These are phyloP conservation scores for Cutaneotrichosporon cyanovorans DNA, from an alignment of 1,284 basidiomycete species.

Conservation along the genomic window DNA sequence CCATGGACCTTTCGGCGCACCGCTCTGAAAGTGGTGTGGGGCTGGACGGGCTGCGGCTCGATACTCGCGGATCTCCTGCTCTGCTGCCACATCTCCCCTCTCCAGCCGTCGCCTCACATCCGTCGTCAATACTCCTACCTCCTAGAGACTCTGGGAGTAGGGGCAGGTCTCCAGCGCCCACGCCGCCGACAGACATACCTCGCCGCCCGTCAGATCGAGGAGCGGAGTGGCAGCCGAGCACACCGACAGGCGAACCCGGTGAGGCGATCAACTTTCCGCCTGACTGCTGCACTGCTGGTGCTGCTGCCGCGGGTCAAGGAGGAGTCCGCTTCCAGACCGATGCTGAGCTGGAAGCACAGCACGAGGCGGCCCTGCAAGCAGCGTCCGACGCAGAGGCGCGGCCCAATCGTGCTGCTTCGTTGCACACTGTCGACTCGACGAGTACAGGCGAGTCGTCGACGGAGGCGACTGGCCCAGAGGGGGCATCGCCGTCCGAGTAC, in stretches of 20 bases:
- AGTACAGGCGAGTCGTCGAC: not conserved
- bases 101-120: slow-evolving; percentile 2
- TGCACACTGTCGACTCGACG: not conserved
- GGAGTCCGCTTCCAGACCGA: not conserved
- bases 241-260: slow-evolving; percentile 1
- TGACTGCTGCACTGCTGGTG: not conserved
- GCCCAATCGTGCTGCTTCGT: slow-evolving; percentile 2
- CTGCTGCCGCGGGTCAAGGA: too few relatives aligned
- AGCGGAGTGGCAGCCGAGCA: slow-evolving; percentile 2
- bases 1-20: not conserved
- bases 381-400: not conserved
- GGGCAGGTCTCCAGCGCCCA: not conserved
- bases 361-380: not conserved
- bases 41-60: slow-evolving; percentile 8
- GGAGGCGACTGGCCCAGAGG: not conserved
- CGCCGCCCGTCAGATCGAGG: slow-evolving; percentile 1
- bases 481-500: slow-evolving; percentile 7
- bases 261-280: slow-evolving; percentile 5
- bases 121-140: slow-evolving; percentile 2
- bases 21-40: not conserved
- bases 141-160: not conserved
- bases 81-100: slow-evolving; percentile 12
- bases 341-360: not conserved
- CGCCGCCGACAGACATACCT: not conserved
- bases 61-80: too few relatives aligned